phyloP scores from a whole-genome alignment of 495 filamentous ascomycete species.

The Penicillium arizonense region DNA sequence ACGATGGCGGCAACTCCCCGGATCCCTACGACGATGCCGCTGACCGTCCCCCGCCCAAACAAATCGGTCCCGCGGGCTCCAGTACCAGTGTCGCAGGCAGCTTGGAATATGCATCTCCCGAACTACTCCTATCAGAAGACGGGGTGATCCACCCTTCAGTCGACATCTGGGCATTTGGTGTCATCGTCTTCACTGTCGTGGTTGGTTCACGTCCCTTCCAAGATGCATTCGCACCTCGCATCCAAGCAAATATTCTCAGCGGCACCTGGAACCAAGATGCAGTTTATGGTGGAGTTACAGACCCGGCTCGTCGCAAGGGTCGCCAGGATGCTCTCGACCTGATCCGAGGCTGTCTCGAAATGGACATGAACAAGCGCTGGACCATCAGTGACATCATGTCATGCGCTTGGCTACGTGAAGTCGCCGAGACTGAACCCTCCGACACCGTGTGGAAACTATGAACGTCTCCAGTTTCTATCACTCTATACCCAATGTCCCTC shows the following conservation, averaged over 20 bases:
- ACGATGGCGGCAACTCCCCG: constrained; percentile 47
- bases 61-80: constrained; percentile 54
- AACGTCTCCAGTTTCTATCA: neutral
- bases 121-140: constrained; percentile 49
- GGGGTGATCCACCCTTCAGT: constrained; percentile 55
- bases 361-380: constrained; percentile 52
- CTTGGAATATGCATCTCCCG: constrained; percentile 66
- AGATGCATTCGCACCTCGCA: constrained; percentile 56
- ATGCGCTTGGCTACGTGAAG: constrained; percentile 53
- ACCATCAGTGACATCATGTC: constrained; percentile 51
- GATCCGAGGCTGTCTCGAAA: constrained; percentile 51
- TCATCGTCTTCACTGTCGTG: constrained; percentile 61
- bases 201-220: constrained; percentile 69
- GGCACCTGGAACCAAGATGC: constrained; percentile 60
- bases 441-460: constrained; percentile 39
- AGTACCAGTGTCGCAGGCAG: constrained; percentile 60
- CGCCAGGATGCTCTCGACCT: constrained; percentile 49
- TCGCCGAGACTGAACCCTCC: constrained; percentile 26
- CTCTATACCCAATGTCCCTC: neutral
- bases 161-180: constrained; percentile 74
- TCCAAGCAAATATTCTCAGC: constrained; percentile 57
- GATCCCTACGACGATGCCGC: constrained; percentile 49
- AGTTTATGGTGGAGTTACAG: constrained; percentile 37
- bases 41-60: constrained; percentile 45
- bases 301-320: constrained; percentile 20